Base-by-base conservation (phyloP, 1,284 basidiomycete genomes). In the Volvariella volvacea region DNA sequence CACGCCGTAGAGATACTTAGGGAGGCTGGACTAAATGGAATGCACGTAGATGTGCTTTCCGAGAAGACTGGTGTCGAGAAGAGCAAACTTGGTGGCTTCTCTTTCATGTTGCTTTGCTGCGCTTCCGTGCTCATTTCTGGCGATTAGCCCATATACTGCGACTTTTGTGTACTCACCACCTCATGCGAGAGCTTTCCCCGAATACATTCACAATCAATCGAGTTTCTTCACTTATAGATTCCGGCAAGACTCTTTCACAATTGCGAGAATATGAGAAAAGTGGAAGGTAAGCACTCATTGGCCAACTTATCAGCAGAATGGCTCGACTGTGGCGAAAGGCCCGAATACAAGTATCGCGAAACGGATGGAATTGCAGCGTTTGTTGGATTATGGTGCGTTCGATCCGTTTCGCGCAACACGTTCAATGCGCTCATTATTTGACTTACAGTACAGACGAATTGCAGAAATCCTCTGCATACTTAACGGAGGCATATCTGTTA, bases 111-210 rank as follows among this genome's bases (percentile, higher is more conserved):
- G 43, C 7, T 21, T 36, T 14, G 42, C 32, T 34, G 6, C 3
- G 7, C 28, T 38, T 38, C 38, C 42, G 30, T 43, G 25, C 25
- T 46, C 30, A 41, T 43, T 31, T 34, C 44, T 7, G 17, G 17
- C 9, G 6, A 28, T 28, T 28, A 82, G 81, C 78, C 1, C 79
- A 80, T 52, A 70, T 80, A 16, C 68, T 88, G 22, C 79, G 84
- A 30, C 66, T 88, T 15, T 71, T 88, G 22, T 80, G 82, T 10
- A 85, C 83, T 0, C 81, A 85, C 54, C 84, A 87, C 55, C 71
- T 86, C 42, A 66, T 82, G 21, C 66, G 71, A 25, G 84, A 88
- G 59, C 65, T 75, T 1, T 64, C 69, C 9, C 83, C 81, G 4
- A 75, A 86, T 52, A 75, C 79, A 1, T 88, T 88, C 52, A 68